These are phyloP conservation scores for Aspergillus hancockii DNA, from an alignment of 495 filamentous ascomycete species.

Conservation along the genomic window DNA sequence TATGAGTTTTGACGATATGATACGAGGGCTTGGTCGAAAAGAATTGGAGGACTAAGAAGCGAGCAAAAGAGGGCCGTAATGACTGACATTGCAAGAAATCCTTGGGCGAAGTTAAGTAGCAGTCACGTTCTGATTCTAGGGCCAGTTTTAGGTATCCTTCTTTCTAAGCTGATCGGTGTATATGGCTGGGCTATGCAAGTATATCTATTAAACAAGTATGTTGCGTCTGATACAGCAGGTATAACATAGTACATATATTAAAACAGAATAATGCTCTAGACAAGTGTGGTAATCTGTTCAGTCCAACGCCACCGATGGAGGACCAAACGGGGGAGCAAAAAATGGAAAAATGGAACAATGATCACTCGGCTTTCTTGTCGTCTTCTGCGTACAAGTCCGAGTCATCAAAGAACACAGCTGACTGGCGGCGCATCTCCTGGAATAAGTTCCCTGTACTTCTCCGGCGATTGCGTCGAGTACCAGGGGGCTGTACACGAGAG, in stretches of 20 bases:
- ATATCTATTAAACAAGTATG: too few relatives aligned
- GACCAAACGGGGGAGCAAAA: background rate
- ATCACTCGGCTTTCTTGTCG: conserved; percentile 1
- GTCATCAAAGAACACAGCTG: conserved; percentile 64
- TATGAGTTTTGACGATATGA: too few relatives aligned
- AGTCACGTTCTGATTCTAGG: too few relatives aligned
- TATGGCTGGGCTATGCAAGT: too few relatives aligned
- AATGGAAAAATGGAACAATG: background rate
- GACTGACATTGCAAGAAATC: too few relatives aligned
- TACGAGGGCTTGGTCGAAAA: too few relatives aligned
- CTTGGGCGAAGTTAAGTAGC: too few relatives aligned
- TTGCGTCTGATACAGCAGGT: background rate
- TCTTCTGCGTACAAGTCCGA: conserved; percentile 35
- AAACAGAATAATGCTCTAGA: background rate
- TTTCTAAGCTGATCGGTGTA: too few relatives aligned
- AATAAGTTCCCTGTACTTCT: conserved; percentile 47
- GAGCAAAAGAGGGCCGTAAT: too few relatives aligned
- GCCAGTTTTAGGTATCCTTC: too few relatives aligned
- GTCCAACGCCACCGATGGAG: background rate
- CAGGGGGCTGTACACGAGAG: conserved; percentile 29
- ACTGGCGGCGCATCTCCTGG: conserved; percentile 60
- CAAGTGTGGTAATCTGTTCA: background rate
- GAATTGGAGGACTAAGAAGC: too few relatives aligned
- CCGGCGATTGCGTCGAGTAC: conserved; percentile 7
- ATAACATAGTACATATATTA: background rate